Evolutionary conservation across 495 filamentous ascomycete species (phyloP), one percentile per base, ranked within the genome.

Genomic region (Lasiosphaeriaceae sp.): DNA sequence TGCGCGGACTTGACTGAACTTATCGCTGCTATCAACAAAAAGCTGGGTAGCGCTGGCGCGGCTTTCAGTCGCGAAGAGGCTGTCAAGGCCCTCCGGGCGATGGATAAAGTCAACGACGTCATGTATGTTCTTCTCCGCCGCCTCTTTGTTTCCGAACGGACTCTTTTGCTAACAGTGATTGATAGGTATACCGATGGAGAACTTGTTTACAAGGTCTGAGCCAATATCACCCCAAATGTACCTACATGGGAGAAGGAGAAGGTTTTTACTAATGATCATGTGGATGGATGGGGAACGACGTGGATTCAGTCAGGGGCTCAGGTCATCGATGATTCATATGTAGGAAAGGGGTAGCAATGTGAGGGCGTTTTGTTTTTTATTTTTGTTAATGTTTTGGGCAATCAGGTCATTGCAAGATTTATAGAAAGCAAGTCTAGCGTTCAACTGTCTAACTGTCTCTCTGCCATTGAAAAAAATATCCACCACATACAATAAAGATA

Each of bases 71-170:
- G 79, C 24, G 71, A 74, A 1, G 95, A 98, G 74, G 92, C 89
- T 2, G 72, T 88, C 51, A 76, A 82, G 70, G 93, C 90, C 50
- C 70, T 98, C 63, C 79, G 80, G 69, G 82, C 74, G 65, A 87
- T 98, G 90, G 86, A 88, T 56, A 85, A 87, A 45, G 75, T 78
- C 69, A 97, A 97, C 66, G 83, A 90, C 75, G 85, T 98, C 71
- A 97, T 97, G 95, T 96, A 74, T 85, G 89, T 87, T 20, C 19
- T 57, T 34, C 45, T 16, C 21, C 43, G 31, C 39, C 16, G 46
- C 59, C n/a, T 41, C 31, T 11, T 4, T 60, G 19, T 17, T 6
- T 45, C 23, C 20, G 11, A 19, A 39, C 11, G n/a, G 21, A 31
- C 26, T 31, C n/a, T 54, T 22, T 46, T 4, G 51, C 67, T 77